These are phyloP conservation scores for Phytophthora colocasiae DNA, from an alignment of 352 stramenopile genomes.

Conservation along the genomic window DNA sequence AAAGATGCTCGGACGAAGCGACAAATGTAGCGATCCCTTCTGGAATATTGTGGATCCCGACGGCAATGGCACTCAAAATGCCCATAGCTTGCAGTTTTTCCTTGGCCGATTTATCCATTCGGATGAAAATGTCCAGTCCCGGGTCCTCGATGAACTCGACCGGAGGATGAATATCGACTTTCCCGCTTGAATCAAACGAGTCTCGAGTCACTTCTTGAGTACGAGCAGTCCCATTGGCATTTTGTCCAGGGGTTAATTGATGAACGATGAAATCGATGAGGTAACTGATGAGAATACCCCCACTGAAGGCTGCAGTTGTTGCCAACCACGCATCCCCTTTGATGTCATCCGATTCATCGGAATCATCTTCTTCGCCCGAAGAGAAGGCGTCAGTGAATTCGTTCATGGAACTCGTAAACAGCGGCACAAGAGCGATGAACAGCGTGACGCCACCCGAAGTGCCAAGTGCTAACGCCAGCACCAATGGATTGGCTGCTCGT, in stretches of 20 bases:
- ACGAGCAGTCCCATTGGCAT: slow-evolving; percentile 38
- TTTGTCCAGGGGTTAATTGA: slow-evolving; percentile 42
- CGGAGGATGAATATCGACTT: slow-evolving; percentile 22
- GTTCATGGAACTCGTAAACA: slow-evolving; percentile 51
- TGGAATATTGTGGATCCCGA: slow-evolving; percentile 97
- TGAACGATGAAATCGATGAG: slow-evolving; percentile 52
- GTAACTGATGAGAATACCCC: slow-evolving; percentile 69
- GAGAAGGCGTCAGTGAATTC: slow-evolving; percentile 44
- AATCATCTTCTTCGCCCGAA: slow-evolving; percentile 18
- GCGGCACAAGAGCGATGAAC: slow-evolving; percentile 70
- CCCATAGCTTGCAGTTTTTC: slow-evolving; percentile 88
- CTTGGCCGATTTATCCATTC: slow-evolving; percentile 54
- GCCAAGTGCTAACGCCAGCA: slow-evolving; percentile 54
- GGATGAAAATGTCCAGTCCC: slow-evolving; percentile 37
- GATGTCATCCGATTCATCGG: slow-evolving; percentile 23
- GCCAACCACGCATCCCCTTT: slow-evolving; percentile 68
- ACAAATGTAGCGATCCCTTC: slow-evolving; percentile 97
- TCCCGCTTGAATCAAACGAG: slow-evolving; percentile 28
- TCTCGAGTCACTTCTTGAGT: slow-evolving; percentile 34
- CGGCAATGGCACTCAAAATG: slow-evolving; percentile 93
- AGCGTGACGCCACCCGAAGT: slow-evolving; percentile 71
- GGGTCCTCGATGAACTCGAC: slow-evolving; percentile 44
- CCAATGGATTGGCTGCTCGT: slow-evolving; percentile 50
- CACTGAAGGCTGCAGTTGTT: slow-evolving; percentile 84
- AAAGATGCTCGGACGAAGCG: slow-evolving; percentile 85